These are phyloP conservation scores for Myxozyma nipponensis DNA, from an alignment of 805 yeast genomes.

Conservation along the genomic window DNA sequence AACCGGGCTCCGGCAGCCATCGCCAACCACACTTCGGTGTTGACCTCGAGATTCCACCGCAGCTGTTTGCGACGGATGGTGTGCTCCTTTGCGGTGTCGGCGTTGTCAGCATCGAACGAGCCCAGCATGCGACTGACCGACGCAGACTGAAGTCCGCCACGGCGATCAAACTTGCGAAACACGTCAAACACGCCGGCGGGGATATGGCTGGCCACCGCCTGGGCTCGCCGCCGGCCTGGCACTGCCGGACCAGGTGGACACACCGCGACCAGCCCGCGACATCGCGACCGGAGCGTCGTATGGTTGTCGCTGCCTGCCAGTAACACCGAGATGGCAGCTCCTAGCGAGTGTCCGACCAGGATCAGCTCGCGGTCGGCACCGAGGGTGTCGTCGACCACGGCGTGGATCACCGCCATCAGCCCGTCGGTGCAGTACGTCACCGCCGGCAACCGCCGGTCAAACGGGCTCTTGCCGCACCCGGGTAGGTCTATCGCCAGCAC, in stretches of 20 bases:
- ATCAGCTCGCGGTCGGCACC: conserved; percentile 34
- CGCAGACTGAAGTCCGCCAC: conserved; percentile 56
- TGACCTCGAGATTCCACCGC: conserved; percentile 66
- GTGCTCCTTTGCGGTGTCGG: conserved; percentile 31
- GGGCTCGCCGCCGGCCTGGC: conserved; percentile 15
- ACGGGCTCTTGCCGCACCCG: conserved; percentile 63
- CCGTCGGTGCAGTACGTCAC: conserved; percentile 18
- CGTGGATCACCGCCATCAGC: conserved; percentile 14
- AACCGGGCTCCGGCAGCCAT: conserved; percentile 51
- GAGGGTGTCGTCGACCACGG: conserved; percentile 24
- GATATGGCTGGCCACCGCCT: conserved; percentile 30
- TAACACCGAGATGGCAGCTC: conserved; percentile 48
- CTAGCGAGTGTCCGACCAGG: conserved; percentile 72
- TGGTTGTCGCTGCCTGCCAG: conserved; percentile 43
- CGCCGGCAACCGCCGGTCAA: conserved; percentile 28
- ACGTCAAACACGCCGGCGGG: conserved; percentile 46
- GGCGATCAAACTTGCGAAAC: conserved; percentile 57
- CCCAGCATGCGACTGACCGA: conserved; percentile 59
- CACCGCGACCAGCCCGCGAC: conserved; percentile 36
- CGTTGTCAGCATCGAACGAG: conserved; percentile 29
- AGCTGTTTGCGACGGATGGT: conserved; percentile 54
- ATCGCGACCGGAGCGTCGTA: conserved; percentile 24
- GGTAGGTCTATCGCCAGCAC: conserved; percentile 77
- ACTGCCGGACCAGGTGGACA: conserved; percentile 37
- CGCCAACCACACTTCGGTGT: conserved; percentile 50